Evolutionary conservation across 208 protist genomes (phyloP).

Genomic region (Hexamita inflata): DNA sequence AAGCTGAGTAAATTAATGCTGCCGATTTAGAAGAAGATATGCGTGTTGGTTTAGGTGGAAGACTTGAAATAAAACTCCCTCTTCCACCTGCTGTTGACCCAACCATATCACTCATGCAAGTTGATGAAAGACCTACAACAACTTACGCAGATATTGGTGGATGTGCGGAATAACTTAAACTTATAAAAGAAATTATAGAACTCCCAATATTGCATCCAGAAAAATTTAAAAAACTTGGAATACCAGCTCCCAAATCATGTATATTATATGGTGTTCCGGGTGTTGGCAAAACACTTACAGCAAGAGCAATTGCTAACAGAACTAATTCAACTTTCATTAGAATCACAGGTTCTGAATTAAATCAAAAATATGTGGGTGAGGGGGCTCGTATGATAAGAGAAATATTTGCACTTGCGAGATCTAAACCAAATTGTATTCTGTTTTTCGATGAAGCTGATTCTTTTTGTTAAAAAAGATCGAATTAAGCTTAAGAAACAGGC

Average conservation of each 20-base stretch:
- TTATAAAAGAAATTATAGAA: conserved; percentile 97
- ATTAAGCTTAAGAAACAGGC: conserved; percentile 56
- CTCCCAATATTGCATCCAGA: conserved; percentile 95
- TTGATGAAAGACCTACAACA: conserved; percentile 86
- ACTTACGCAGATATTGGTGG: conserved; percentile 99
- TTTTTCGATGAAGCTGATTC: conserved; percentile 99
- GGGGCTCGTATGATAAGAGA: conserved; percentile 97
- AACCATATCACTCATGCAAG: conserved; percentile 98
- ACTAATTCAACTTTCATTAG: conserved; percentile 98
- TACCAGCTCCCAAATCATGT: conserved; percentile 98
- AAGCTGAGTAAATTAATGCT: conserved; percentile 86
- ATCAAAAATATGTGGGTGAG: conserved; percentile 96
- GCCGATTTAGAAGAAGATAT: conserved; percentile 99
- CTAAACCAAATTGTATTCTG: conserved; percentile 96
- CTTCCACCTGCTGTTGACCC: conserved; percentile 98
- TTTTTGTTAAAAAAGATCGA: conserved; percentile 72
- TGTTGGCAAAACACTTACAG: conserved; percentile 95
- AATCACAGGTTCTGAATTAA: conserved; percentile 97
- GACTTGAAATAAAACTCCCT: conserved; percentile 97
- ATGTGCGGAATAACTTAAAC: conserved; percentile 95
- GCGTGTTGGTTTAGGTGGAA: conserved; percentile 77
- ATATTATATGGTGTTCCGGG: conserved; percentile 96
- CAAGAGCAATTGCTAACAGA: conserved; percentile 94
- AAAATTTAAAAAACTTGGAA: conserved; percentile 89
- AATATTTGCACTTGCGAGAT: conserved; percentile 93